These are phyloP conservation scores for Annulohypoxylon stygium DNA, from an alignment of 495 filamentous ascomycete species.

Conservation along the genomic window DNA sequence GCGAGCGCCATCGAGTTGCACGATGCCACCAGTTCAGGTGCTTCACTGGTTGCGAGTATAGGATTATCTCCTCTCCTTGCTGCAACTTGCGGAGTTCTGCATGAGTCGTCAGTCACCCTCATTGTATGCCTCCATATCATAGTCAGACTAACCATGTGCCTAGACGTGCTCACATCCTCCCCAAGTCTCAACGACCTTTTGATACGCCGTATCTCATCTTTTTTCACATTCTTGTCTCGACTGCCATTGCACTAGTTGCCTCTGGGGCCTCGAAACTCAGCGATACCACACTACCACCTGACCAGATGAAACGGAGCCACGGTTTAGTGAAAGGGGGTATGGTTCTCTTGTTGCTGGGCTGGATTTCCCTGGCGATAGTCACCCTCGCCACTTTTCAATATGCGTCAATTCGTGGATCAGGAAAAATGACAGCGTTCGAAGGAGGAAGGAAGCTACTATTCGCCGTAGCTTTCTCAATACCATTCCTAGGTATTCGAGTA, in stretches of 20 bases:
- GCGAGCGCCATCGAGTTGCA: conserved; percentile 53
- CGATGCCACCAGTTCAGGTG: conserved; percentile 46
- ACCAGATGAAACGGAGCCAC: conserved; percentile 28
- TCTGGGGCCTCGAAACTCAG: conserved; percentile 49
- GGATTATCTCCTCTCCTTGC: conserved; percentile 62
- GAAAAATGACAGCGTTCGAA: conserved; percentile 1
- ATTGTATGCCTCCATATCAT: not conserved
- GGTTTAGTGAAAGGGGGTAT: conserved; percentile 53
- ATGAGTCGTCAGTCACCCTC: conserved; percentile 56
- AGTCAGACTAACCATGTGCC: conserved; percentile 15
- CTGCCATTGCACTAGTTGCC: conserved; percentile 49
- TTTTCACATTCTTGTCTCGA: conserved; percentile 44
- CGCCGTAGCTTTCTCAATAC: conserved; percentile 48
- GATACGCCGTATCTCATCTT: conserved; percentile 39
- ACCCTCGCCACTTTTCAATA: conserved; percentile 43
- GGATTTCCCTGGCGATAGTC: conserved; percentile 50
- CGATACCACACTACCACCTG: conserved; percentile 29
- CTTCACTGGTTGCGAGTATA: conserved; percentile 56
- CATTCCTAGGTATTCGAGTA: conserved; percentile 49
- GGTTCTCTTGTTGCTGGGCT: conserved; percentile 51
- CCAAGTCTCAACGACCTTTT: conserved; percentile 30
- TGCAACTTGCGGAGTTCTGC: conserved; percentile 53
- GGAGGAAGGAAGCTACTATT: conserved; percentile 47
- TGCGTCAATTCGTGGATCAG: not conserved
- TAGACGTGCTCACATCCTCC: conserved; percentile 44